A percentile compares a stretch with the other conserved stretches of the same genome.
These are phyloP conservation scores for Coniferiporia weirii DNA, from an alignment of 1,284 basidiomycete genomes.

Conservation along the genomic window DNA sequence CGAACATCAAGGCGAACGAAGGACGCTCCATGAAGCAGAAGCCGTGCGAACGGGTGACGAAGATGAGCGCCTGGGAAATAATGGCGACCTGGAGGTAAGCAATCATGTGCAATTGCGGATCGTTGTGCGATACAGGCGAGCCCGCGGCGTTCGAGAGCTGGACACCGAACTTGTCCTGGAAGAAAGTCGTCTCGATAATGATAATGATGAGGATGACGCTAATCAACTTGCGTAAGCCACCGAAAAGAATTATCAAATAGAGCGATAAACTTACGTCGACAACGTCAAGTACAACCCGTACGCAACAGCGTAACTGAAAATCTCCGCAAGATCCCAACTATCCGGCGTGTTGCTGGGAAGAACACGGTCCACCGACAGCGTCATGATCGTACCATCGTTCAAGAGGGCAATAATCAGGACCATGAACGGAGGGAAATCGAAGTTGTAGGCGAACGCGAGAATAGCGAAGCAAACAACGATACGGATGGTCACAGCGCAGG, in stretches of 20 bases:
- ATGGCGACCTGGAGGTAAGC: constrained; percentile 93
- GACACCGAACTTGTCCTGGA: constrained; percentile 85
- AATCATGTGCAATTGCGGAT: constrained; percentile 73
- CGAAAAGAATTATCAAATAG: neutral
- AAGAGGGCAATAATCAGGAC: constrained; percentile 94
- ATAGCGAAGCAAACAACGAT: constrained; percentile 97
- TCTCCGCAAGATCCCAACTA: constrained; percentile 94
- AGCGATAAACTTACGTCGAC: constrained; percentile 65
- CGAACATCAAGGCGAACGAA: constrained; percentile 81
- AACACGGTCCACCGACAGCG: constrained; percentile 94
- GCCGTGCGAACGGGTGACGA: constrained; percentile 92
- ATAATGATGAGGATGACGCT: constrained; percentile 78
- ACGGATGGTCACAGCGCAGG: constrained; percentile 94
- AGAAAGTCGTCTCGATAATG: constrained; percentile 87
- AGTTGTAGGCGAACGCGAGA: constrained; percentile 92
- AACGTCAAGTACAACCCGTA: constrained; percentile 91
- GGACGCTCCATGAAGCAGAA: constrained; percentile 99
- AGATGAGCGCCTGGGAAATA: constrained; percentile 97
- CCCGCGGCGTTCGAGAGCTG: constrained; percentile 37
- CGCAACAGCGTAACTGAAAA: constrained; percentile 91
- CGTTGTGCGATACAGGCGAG: constrained; percentile 58
- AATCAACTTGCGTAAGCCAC: constrained; percentile 19
- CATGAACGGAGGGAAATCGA: constrained; percentile 99
- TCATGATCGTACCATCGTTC: constrained; percentile 99
- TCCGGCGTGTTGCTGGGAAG: constrained; percentile 89